Evolutionary conservation across 352 stramenopile genomes (phyloP).

Genomic region (Blastocystis sp.): DNA sequence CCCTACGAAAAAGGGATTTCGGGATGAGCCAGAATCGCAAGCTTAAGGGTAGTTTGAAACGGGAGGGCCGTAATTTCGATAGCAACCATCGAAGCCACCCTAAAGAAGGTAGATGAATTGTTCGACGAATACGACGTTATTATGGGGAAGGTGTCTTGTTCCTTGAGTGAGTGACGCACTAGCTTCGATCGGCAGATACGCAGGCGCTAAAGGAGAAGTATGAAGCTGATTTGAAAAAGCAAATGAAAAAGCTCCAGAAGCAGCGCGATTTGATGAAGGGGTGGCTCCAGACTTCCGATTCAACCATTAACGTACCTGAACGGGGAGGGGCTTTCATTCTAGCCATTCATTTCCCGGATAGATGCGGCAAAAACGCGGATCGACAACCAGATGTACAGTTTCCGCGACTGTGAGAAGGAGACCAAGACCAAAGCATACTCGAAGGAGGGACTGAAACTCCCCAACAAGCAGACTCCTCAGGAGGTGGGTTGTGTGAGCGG

Average conservation of each 20-base stretch:
- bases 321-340: background rate
- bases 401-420: conserved; percentile 62
- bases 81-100: conserved; percentile 64
- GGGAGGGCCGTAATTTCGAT: background rate
- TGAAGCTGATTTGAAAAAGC: conserved; percentile 69
- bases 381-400: conserved; percentile 54
- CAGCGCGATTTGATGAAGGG: conserved; percentile 54
- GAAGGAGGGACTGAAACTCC: conserved; percentile 47
- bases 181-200: conserved; percentile 45
- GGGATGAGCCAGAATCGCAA: conserved; percentile 67
- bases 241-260: conserved; percentile 69
- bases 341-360: conserved; percentile 29
- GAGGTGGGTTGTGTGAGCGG: background rate
- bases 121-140: conserved; percentile 49
- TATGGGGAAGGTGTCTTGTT: conserved; percentile 38
- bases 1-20: background rate
- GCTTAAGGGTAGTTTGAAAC: conserved; percentile 18
- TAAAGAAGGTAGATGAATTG: conserved; percentile 67
- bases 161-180: background rate
- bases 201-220: conserved; percentile 66
- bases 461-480: conserved; percentile 58
- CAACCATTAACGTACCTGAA: conserved; percentile 33
- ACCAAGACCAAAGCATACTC: conserved; percentile 63
- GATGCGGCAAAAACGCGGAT: conserved; percentile 38
- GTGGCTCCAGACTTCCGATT: conserved; percentile 30